phyloP scores from a whole-genome alignment of 768 basidiomycete species.

The Termitomyces sp. region DNA sequence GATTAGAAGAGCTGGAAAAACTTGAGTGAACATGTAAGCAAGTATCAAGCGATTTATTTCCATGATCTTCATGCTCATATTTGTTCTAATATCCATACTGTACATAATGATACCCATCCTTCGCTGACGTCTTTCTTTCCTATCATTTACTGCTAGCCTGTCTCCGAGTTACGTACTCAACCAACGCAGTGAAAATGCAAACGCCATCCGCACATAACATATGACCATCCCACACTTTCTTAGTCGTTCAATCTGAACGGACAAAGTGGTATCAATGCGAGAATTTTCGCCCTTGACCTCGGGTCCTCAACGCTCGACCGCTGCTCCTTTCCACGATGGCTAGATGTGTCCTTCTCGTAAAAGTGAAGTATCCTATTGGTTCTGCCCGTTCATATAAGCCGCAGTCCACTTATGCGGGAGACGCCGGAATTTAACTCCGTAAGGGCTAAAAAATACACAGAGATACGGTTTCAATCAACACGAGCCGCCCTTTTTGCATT shows the following conservation, averaged over 20 bases:
- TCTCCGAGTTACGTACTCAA: background rate
- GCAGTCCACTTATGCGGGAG: background rate
- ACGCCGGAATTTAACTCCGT: background rate
- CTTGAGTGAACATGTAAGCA: slow-evolving; percentile 49
- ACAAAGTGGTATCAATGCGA: background rate
- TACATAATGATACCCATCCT: slow-evolving; percentile 10
- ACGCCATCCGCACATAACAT: slow-evolving; percentile 5
- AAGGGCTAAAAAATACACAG: background rate
- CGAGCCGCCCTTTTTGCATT: background rate
- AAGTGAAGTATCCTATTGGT: background rate
- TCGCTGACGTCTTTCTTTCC: background rate
- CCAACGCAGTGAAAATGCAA: background rate
- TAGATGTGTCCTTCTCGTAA: background rate
- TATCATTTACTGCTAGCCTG: background rate
- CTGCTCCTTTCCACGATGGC: background rate
- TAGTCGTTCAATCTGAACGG: background rate
- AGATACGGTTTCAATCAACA: background rate
- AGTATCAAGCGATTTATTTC: background rate
- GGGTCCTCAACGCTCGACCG: slow-evolving; percentile 2
- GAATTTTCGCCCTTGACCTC: background rate
- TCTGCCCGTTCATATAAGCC: background rate
- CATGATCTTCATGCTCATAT: background rate
- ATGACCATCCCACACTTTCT: background rate
- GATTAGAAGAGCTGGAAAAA: slow-evolving; percentile 91
- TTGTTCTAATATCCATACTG: background rate